Percentiles rank a stretch among this genome's conserved stretches.
Evolutionary conservation across 371 early-diverging fungal genomes (phyloP).

Genomic region (Mortierella sp.): DNA sequence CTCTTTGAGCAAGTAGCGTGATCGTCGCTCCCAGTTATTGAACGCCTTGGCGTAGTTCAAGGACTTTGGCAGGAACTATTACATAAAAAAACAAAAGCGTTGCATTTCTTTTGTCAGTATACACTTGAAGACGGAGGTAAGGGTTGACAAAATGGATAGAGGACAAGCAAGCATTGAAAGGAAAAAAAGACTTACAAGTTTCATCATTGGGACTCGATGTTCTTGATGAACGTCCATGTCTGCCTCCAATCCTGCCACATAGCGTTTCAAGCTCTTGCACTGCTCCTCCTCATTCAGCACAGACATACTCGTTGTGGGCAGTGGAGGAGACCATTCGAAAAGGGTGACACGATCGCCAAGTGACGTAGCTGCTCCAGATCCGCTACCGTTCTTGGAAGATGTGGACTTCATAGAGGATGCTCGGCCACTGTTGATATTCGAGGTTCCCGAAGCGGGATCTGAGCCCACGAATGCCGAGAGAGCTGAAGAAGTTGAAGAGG

Average conservation of each 20-base stretch:
- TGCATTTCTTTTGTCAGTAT: too few species aligned
- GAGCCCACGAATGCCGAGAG: slow-evolving; percentile 17
- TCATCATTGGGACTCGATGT: slow-evolving; percentile 58
- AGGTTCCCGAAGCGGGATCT: neutral
- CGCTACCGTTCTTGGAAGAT: neutral
- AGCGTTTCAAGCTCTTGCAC: slow-evolving; percentile 55
- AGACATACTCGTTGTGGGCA: slow-evolving; percentile 27
- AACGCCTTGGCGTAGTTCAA: slow-evolving; percentile 74
- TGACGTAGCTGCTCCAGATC: too few species aligned
- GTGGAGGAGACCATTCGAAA: slow-evolving; percentile 44
- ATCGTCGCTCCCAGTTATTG: slow-evolving; percentile 89
- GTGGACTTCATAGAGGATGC: too few species aligned
- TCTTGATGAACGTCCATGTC: slow-evolving; percentile 66
- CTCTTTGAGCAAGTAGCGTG: slow-evolving; percentile 85
- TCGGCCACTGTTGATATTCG: neutral
- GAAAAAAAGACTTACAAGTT: slow-evolving; percentile 45
- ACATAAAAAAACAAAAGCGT: too few species aligned
- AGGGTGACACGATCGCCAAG: slow-evolving; percentile 22
- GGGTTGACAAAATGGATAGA: too few species aligned
- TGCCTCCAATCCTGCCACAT: slow-evolving; percentile 51
- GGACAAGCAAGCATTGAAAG: neutral
- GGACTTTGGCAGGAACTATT: slow-evolving; percentile 66
- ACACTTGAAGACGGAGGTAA: too few species aligned
- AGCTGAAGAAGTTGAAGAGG: too few species aligned
- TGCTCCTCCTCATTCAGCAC: slow-evolving; percentile 52